Evolutionary conservation across 805 yeast species (phyloP).

Genomic region (Cephaloascus albidus): DNA sequence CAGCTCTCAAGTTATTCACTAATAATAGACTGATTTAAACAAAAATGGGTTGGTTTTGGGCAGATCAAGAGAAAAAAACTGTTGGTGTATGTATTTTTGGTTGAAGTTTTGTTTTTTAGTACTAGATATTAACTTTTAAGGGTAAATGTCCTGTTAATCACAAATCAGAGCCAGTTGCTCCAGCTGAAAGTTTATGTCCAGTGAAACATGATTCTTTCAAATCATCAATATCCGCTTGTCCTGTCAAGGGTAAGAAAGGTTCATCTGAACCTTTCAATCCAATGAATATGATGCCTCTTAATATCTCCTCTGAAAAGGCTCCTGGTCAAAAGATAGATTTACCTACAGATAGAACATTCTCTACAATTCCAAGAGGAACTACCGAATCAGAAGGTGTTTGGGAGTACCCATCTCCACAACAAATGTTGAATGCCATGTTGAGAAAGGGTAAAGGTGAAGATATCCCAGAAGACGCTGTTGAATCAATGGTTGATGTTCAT

Average conservation of each 20-base stretch:
- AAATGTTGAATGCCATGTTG: constrained; percentile 96
- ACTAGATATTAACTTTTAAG: not conserved
- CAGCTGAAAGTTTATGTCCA: constrained; percentile 1
- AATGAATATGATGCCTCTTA: constrained; percentile 80
- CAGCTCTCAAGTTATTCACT: too few species aligned
- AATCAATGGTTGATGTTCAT: constrained; percentile 94
- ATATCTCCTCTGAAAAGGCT: constrained; percentile 52
- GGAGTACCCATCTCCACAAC: constrained; percentile 99
- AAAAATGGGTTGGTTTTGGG: constrained; percentile 90
- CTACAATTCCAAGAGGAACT: constrained; percentile 82
- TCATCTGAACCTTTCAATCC: constrained; percentile 46
- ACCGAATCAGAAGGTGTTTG: constrained; percentile 62
- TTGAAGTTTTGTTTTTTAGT: not conserved
- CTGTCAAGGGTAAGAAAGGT: constrained; percentile 20
- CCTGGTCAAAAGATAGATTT: constrained; percentile 75
- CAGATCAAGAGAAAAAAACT: constrained; percentile 22
- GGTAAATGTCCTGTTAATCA: constrained; percentile 32
- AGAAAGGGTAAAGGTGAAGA: constrained; percentile 86
- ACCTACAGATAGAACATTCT: constrained; percentile 76
- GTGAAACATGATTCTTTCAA: constrained; percentile 2
- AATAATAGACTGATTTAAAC: too few species aligned
- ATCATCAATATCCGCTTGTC: constrained; percentile 22
- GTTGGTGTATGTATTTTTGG: not conserved
- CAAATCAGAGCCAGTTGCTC: too few species aligned
- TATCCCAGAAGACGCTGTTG: constrained; percentile 92